Percentiles rank a stretch among this genome's conserved stretches.
Conservation (phyloP, 2,329 filamentous ascomycete genomes). For the Fusarium protoensiforme region DNA sequence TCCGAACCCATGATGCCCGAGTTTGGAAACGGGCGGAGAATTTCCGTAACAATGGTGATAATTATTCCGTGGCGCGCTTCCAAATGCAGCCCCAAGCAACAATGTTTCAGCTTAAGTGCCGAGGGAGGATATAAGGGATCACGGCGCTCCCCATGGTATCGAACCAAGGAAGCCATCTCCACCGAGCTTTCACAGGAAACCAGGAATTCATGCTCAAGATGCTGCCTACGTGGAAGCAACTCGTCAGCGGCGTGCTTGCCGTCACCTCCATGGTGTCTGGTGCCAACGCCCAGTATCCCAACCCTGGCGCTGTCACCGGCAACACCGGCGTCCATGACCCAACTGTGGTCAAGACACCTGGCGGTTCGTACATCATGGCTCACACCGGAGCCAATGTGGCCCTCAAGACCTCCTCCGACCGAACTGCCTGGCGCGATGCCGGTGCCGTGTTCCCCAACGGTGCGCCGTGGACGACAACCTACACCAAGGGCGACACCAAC, state of each 20-base stretch:
- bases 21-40: background rate
- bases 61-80: slow-evolving; percentile 1
- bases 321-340: slow-evolving; percentile 45
- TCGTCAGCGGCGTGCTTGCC: slow-evolving; percentile 38
- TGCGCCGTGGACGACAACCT: slow-evolving; percentile 46
- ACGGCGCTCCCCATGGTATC: background rate
- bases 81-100: background rate
- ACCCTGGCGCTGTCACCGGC: slow-evolving; percentile 41
- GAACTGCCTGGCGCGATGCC: slow-evolving; percentile 45
- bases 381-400: slow-evolving; percentile 42
- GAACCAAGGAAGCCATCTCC: background rate
- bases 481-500: slow-evolving; percentile 44
- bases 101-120: background rate
- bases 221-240: slow-evolving; percentile 32
- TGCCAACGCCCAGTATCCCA: slow-evolving; percentile 9
- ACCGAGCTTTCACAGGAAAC: background rate
- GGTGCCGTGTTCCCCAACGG: slow-evolving; percentile 46
- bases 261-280: slow-evolving; percentile 20
- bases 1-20: background rate
- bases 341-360: slow-evolving; percentile 43
- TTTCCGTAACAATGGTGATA: background rate
- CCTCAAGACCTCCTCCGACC: slow-evolving; percentile 48
- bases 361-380: slow-evolving; percentile 43
- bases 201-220: background rate
- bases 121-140: background rate